Base-by-base conservation (phyloP, 331 rosid genomes). In the Telfairia occidentalis region DNA sequence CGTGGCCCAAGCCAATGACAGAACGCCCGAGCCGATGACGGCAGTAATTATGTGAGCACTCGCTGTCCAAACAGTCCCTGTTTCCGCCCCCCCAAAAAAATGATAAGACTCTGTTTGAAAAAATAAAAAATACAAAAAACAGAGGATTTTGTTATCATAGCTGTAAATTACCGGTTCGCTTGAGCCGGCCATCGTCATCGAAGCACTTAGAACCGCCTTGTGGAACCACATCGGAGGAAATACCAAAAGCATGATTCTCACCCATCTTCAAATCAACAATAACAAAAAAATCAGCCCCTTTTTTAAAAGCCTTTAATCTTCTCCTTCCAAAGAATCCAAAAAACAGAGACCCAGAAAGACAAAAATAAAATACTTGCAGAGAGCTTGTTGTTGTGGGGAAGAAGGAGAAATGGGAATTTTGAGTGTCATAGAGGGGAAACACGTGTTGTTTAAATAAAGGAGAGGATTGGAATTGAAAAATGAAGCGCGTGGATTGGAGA, bases 11-110 rank as follows among this genome's bases (percentile, higher is more conserved):
- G 96, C 92, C 82, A 92, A 65, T 1, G 96, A 87, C 7, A 92
- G 42, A 46, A 92, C 96, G 5, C 98, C 97, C 7, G 98, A 90
- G 0, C 98, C 98, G 18, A 92, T 89, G 26, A 92, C 92, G 1
- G 97, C 96, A 0, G 98, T 92, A 71, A 92, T 87, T 26, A 92
- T 86, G 79, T 92, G 98, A 32, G 97, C 88, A 78, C 89, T 84
- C 8, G 89, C 89, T 3, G 96, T 92, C 90, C 88, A 86, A 49
- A 75, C 72, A 15, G 77, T 88, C 67, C 96, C 96, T 87, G 59
- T 21, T 45, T 60, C 12, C n/a, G n/a, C n/a, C n/a, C n/a, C n/a
- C n/a, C 13, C 1, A 59, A 29, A 15, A n/a, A 61, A 34, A 38
- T 15, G 43, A 0, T 40, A 64, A 54, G 34, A 48, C 40, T 0